Evolutionary conservation across 164 flowering plant genomes (phyloP).

Genomic region (Echeveria elegans): DNA sequence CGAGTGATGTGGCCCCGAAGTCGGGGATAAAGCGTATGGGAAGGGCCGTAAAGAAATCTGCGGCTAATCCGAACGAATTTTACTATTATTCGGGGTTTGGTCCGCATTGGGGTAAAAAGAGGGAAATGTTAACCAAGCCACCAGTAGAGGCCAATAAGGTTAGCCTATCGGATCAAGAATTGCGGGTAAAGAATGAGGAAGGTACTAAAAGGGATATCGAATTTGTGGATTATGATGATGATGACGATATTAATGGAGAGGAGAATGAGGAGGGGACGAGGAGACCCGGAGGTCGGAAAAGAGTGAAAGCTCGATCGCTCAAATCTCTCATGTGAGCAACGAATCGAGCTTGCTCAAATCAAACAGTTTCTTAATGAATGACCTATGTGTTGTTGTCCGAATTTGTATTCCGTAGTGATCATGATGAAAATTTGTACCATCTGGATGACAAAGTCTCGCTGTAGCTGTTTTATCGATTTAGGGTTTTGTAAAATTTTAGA

Average conservation of each 20-base stretch:
- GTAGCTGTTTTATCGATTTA: too few relatives aligned
- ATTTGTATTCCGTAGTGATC: too few relatives aligned
- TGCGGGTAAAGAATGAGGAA: background rate
- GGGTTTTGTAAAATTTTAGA: too few relatives aligned
- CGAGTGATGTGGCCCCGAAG: background rate
- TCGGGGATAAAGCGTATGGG: slow-evolving; percentile 15
- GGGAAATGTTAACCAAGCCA: slow-evolving; percentile 16
- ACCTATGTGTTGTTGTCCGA: background rate
- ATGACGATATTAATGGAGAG: background rate
- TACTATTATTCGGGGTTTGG: slow-evolving; percentile 80
- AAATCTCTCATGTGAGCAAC: slow-evolving; percentile 14
- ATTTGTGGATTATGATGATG: slow-evolving; percentile 7
- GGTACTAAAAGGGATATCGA: background rate
- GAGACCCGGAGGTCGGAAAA: slow-evolving; percentile 2
- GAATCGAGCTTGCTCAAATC: background rate
- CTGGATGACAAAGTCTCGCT: too few relatives aligned
- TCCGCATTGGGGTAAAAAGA: slow-evolving; percentile 53
- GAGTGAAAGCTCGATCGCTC: slow-evolving; percentile 12
- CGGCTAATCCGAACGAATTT: slow-evolving; percentile 32
- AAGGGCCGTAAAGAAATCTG: slow-evolving; percentile 9
- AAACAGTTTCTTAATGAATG: background rate
- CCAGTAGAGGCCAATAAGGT: too few relatives aligned
- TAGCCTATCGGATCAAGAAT: background rate
- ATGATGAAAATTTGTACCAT: too few relatives aligned
- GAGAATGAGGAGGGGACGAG: background rate